Conservation (phyloP, 768 basidiomycete genomes). For the Filobasidium floriforme region DNA sequence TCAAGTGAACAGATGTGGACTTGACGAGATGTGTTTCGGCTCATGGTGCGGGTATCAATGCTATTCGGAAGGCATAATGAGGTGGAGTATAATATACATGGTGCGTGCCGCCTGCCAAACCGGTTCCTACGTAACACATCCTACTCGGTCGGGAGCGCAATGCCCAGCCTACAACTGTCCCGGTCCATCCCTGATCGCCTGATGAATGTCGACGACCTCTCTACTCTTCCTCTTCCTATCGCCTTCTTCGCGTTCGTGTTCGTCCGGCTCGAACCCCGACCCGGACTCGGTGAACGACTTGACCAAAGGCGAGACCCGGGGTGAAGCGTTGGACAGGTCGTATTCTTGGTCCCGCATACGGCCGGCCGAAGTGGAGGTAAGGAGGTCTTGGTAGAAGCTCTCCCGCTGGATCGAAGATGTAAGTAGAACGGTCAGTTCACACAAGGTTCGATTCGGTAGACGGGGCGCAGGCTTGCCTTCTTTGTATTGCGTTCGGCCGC, state of each 20-base stretch:
- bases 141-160: background rate
- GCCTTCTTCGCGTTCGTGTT: background rate
- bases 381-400: slow-evolving; percentile 66
- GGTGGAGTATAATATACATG: too few species aligned
- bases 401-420: slow-evolving; percentile 52
- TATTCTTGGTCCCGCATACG: slow-evolving; percentile 76
- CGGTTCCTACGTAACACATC: too few species aligned
- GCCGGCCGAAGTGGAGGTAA: slow-evolving; percentile 63
- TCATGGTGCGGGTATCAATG: too few species aligned
- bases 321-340: slow-evolving; percentile 49
- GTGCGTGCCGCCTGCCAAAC: too few species aligned
- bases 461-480: slow-evolving; percentile 51
- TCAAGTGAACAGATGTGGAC: too few species aligned
- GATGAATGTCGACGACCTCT: slow-evolving; percentile 1
- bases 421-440: slow-evolving; percentile 10
- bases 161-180: background rate
- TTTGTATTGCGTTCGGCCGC: slow-evolving; percentile 50
- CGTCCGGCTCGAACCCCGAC: background rate
- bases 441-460: background rate
- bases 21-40: too few species aligned
- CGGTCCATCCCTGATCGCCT: slow-evolving; percentile 4
- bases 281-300: background rate
- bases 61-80: too few species aligned
- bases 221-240: background rate
- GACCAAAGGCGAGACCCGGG: slow-evolving; percentile 48